Percentiles rank a stretch among this genome's conserved stretches.
Conservation (phyloP, 805 yeast genomes). For the Metschnikowia amazonensis region DNA sequence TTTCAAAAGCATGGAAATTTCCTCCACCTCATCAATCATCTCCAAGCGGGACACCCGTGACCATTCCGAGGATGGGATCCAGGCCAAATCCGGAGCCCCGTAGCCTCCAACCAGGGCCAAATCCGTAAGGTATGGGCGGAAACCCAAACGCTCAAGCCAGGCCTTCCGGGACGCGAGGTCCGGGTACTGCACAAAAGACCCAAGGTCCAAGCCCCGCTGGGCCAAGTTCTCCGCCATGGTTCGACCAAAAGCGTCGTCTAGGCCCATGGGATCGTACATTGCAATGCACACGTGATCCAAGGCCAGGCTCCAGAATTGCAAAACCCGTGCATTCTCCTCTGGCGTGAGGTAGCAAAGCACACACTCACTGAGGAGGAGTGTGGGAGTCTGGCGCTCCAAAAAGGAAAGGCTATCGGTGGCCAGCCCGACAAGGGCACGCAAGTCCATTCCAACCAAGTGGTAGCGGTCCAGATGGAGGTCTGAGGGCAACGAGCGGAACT, state of each 20-base stretch:
- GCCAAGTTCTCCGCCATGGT: slow-evolving; percentile 64
- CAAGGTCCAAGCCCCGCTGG: slow-evolving; percentile 58
- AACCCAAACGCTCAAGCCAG: slow-evolving; percentile 26
- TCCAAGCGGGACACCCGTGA: slow-evolving; percentile 52
- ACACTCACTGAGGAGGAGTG: slow-evolving; percentile 69
- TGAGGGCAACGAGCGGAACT: slow-evolving; percentile 23
- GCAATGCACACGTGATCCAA: slow-evolving; percentile 34
- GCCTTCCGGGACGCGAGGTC: slow-evolving; percentile 30
- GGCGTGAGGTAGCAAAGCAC: slow-evolving; percentile 68
- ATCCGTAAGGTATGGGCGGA: slow-evolving; percentile 40
- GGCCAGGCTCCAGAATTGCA: slow-evolving; percentile 39
- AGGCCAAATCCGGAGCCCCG: slow-evolving; percentile 23
- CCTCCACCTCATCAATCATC: slow-evolving; percentile 73
- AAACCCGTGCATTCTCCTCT: slow-evolving; percentile 41
- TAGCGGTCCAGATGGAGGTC: slow-evolving; percentile 41
- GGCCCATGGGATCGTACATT: slow-evolving; percentile 70
- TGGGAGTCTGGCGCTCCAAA: slow-evolving; percentile 42
- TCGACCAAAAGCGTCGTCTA: slow-evolving; percentile 58
- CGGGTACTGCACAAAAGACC: slow-evolving; percentile 52
- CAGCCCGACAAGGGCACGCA: slow-evolving; percentile 33
- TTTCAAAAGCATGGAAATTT: slow-evolving; percentile 52
- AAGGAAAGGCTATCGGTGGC: slow-evolving; percentile 12
- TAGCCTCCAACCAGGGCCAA: slow-evolving; percentile 43
- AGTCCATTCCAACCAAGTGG: slow-evolving; percentile 53
- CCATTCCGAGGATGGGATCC: slow-evolving; percentile 44